Conservation (phyloP, 768 basidiomycete species). For the Leccinum barrowsii region DNA sequence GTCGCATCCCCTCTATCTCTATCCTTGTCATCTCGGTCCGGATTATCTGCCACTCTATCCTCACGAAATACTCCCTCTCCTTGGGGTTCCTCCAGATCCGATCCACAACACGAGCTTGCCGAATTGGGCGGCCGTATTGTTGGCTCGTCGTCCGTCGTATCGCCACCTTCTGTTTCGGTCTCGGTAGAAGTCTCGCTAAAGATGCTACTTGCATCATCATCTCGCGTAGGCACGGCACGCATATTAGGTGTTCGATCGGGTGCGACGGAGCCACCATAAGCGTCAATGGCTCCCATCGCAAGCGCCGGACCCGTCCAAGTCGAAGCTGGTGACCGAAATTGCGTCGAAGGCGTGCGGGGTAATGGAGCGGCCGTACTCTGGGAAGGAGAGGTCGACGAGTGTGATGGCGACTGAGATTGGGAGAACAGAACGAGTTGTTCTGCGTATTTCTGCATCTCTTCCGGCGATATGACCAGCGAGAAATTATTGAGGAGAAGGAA, state of each 20-base stretch:
- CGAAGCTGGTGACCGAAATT: conserved; percentile 15
- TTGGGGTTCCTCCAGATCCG: conserved; percentile 35
- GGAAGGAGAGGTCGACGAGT: conserved; percentile 21
- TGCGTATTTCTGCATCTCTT: conserved; percentile 95
- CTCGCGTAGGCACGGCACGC: conserved; percentile 24
- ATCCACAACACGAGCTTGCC: conserved; percentile 34
- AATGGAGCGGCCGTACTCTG: conserved; percentile 18
- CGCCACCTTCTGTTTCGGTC: conserved; percentile 51
- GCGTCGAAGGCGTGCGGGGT: conserved; percentile 18
- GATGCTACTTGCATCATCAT: conserved; percentile 33
- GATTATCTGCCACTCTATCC: conserved; percentile 9
- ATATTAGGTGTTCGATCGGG: conserved; percentile 29
- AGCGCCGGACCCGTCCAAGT: conserved; percentile 36
- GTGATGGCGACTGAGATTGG: conserved; percentile 40
- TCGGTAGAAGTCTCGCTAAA: conserved; percentile 42
- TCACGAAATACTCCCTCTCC: conserved; percentile 29
- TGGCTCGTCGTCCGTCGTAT: conserved; percentile 76
- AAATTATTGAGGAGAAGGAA: conserved; percentile 97
- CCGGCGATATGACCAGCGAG: conserved; percentile 75
- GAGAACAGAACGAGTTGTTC: conserved; percentile 82
- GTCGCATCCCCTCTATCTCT: conserved; percentile 32
- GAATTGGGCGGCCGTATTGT: conserved; percentile 61
- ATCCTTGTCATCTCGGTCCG: conserved; percentile 20
- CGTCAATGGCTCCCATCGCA: conserved; percentile 55
- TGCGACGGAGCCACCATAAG: conserved; percentile 42